Conservation (phyloP, 495 filamentous ascomycete genomes). For the Hypoxylon lenormandii region DNA sequence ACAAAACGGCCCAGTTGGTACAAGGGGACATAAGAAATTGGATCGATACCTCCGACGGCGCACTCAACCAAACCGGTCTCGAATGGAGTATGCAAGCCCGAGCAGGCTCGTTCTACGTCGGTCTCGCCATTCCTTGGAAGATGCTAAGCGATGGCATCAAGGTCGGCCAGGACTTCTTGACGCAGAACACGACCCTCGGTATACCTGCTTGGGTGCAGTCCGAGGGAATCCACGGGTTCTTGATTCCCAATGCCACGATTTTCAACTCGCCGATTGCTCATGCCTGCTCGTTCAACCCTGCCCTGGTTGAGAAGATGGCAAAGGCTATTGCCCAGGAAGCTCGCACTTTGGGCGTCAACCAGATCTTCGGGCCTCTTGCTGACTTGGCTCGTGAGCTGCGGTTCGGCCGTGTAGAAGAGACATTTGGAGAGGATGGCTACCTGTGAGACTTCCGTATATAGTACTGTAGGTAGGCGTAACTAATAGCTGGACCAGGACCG, state of each 20-base stretch:
- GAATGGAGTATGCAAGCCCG: slow-evolving; percentile 72
- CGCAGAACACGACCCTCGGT: slow-evolving; percentile 72
- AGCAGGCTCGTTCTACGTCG: slow-evolving; percentile 76
- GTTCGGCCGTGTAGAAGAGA: slow-evolving; percentile 78
- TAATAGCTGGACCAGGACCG: slow-evolving; percentile 35
- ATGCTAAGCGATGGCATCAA: slow-evolving; percentile 71
- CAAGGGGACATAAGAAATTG: slow-evolving; percentile 78
- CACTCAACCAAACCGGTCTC: slow-evolving; percentile 73
- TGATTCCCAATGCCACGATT: slow-evolving; percentile 77
- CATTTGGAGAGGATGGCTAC: slow-evolving; percentile 72
- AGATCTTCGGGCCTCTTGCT: slow-evolving; percentile 75
- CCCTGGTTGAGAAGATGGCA: slow-evolving; percentile 71
- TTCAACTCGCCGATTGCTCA: slow-evolving; percentile 79
- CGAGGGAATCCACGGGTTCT: slow-evolving; percentile 77
- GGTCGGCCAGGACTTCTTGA: slow-evolving; percentile 71
- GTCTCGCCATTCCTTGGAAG: slow-evolving; percentile 71
- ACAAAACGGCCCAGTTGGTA: slow-evolving; percentile 75
- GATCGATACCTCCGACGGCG: slow-evolving; percentile 69
- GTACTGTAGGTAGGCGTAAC: neutral
- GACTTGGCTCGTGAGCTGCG: slow-evolving; percentile 75
- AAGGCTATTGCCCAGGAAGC: slow-evolving; percentile 70
- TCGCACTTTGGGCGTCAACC: slow-evolving; percentile 71
- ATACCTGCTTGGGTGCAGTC: slow-evolving; percentile 77
- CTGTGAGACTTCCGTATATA: slow-evolving; percentile 51
- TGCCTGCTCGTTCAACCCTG: slow-evolving; percentile 73